Evolutionary conservation across 106 monocot species (phyloP).

Genomic region (Gastrodia elata): DNA sequence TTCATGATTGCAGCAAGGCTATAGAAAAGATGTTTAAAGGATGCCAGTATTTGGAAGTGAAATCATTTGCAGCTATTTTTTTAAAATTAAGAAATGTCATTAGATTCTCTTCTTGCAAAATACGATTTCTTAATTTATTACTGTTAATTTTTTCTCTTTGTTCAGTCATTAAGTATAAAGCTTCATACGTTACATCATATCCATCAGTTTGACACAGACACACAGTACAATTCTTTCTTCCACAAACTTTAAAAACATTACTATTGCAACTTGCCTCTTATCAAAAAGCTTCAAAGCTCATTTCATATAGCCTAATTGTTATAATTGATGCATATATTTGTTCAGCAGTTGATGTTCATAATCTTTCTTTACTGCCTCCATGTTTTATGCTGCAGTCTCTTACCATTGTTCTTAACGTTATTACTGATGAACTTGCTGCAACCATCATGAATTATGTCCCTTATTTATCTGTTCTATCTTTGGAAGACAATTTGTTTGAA

Average conservation of each 20-base stretch:
- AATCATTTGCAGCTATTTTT: not conserved
- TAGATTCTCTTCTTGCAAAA: not conserved
- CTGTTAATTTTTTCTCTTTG: constrained; percentile 11
- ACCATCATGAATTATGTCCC: constrained; percentile 32
- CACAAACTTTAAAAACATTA: constrained; percentile 38
- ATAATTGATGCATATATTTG: not conserved
- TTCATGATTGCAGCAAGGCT: constrained; percentile 14
- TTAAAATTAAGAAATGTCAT: not conserved
- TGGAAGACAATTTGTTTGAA: constrained; percentile 47
- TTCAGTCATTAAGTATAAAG: constrained; percentile 65
- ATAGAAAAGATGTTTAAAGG: constrained; percentile 33
- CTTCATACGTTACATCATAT: constrained; percentile 11
- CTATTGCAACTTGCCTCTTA: constrained; percentile 44
- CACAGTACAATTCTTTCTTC: constrained; percentile 14
- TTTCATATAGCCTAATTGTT: not conserved
- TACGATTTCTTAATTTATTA: not conserved
- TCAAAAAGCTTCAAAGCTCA: constrained; percentile 16
- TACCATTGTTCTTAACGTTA: constrained; percentile 49
- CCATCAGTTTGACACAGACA: constrained; percentile 8
- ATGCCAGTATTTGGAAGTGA: constrained; percentile 67
- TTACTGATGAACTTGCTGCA: constrained; percentile 50
- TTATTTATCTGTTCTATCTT: constrained; percentile 47
- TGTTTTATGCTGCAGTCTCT: constrained; percentile 34
- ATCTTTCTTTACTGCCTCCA: not conserved
- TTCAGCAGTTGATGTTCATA: not conserved